Evolutionary conservation across 305 asterid species (phyloP), one percentile per base, ranked within the genome.

Genomic region (Fraxinus sp.): DNA sequence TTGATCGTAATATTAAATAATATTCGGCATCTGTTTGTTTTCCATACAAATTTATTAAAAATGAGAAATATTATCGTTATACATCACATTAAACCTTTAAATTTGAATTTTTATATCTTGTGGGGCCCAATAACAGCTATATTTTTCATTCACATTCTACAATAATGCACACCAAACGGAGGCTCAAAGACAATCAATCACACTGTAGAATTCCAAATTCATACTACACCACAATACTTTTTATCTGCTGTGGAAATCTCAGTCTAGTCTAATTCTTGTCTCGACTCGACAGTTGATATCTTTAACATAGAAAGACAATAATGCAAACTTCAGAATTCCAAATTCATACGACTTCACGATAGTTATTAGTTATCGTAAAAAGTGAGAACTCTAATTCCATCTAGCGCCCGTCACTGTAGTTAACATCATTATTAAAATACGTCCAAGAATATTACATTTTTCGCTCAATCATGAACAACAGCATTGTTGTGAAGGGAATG

Each of bases 401-500:
- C 33, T 8, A 22, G 71, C 5, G 36, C 33, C n/a, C 8, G 1
- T 28, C 74, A 68, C 39, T 0, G 2, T 28, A 64, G 55, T 77
- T 9, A 9, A 46, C 44, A 13, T 41, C 37, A 62, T 81, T 74
- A 39, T 11, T 9, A 74, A 52, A 57, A 14, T n/a, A 37, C 79
- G 70, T 44, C 18, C 18, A 28, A 82, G 26, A 73, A 81, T 72
- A 74, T 35, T 44, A n/a, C 73, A 16, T 68, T 7, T 57, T 13
- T 49, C 20, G 13, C 55, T 36, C 39, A 81, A 46, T 77, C 76
- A 46, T 16, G 44, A 30, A 20, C 84, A 83, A 32, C 5, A 33
- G 5, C 64, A 78, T 82, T 73, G 79, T 70, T 75, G 36, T 80
- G 28, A 26, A 26, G 28, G 28, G 86, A 81, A 66, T 86, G 91